Base-by-base conservation (phyloP, 352 stramenopile genomes). In the Aphanomyces astaci region DNA sequence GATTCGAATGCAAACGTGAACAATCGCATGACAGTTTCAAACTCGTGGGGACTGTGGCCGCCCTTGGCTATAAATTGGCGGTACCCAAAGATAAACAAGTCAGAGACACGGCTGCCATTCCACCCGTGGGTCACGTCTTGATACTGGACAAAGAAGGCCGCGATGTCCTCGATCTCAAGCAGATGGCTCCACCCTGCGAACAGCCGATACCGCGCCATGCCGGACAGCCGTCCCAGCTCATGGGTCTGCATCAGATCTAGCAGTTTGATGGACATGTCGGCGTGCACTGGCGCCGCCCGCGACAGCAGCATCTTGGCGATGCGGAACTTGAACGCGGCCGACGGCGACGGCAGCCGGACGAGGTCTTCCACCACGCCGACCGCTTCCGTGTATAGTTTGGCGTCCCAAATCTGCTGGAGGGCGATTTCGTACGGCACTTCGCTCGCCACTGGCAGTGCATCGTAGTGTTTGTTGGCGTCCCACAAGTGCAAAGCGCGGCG, bases 401-500 rank as follows among this genome's bases (percentile, higher is more conserved):
- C 22, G 4, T 59, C 43, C 62, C 62, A 68, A 9, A 68, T 11
- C 22, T 2, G 9, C 43, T 60, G 45, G 5, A 68, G n/a, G 3
- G 39, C 24, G 9, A 68, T 27, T 17, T 68, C 62, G 48, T 56
- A 68, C 22, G 22, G 28, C 5, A 60, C n/a, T 31, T 68, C 62
- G 51, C 39, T 11, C 2, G 19, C 24, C 4, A 13, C 13, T 5
- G n/a, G 3, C 19, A 68, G 13, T 10, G 40, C 19, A 4, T 45
- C 62, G 33, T 60, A 59, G 9, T 51, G 25, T 17, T 60, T 57
- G 51, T 59, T 32, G 27, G 62, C 43, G 15, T 52, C 24, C 62
- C 62, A 68, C 10, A 68, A 17, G 24, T 22, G 11, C 3, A 60
- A 10, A 3, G 62, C 43, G 51, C 5, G 40, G 32, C n/a, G 39